Base-by-base conservation (phyloP, 2,329 filamentous ascomycete genomes). In the Xylariaceae sp. region DNA sequence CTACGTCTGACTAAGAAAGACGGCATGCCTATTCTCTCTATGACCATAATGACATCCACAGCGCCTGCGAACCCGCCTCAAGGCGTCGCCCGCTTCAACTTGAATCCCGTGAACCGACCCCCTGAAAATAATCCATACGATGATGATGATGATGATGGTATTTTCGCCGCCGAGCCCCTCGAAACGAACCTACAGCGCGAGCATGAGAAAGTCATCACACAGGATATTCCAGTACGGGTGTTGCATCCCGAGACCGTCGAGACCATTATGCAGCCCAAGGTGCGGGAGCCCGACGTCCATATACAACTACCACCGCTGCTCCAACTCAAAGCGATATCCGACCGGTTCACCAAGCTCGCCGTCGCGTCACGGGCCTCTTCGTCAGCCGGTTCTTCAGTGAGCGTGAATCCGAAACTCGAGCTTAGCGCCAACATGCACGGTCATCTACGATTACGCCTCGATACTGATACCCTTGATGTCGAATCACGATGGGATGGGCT, bases 381-480 rank as follows among this genome's bases (percentile, higher is more conserved):
- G 16, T 61, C 46, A 50, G 61, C 54, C 11, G 52, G 53, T 40
- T 71, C 76, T 23, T 76, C 77, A 14, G 61, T 68, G 16, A 51
- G 14, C 21, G 59, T 67, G n/a, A 66, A 68, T 3, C 85, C 91
- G 0, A 91, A 92, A 68, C 79, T 99, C 3, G 92, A 96, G 72
- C 77, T 98, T 39, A 89, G 89, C 51, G 95, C 93, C 26, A 99
- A 97, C 74, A 96, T 96, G 92, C 91, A 96, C 74, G 95, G 95
- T 17, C 88, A 87, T 56, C 78, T 99, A 55, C 87, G 87, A 43
- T 81, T 99, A 60, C 86, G 89, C 9, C 89, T 97, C 58, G 82
- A 84, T 31, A 95, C 92, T 1, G 93, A 98, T 71, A 86, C 89
- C 6, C 86, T 96, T 66, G 88, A 89, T 59, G 96, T 98, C 55